Evolutionary conservation across 1,139 yeast genomes (phyloP).

Genomic region (Yamadazyma friedrichii): DNA sequence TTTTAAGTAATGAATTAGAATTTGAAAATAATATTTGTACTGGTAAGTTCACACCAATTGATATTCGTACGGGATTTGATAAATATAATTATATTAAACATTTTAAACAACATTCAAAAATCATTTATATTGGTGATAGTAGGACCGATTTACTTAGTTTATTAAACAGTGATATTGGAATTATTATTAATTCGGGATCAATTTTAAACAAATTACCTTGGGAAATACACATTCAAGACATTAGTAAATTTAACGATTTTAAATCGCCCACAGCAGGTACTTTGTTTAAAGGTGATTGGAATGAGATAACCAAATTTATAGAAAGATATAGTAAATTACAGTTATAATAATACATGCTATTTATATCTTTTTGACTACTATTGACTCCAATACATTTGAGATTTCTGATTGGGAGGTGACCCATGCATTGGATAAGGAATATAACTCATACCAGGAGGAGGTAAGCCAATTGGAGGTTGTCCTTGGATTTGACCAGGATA

Average conservation of each 20-base stretch:
- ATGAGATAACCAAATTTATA: constrained; percentile 6
- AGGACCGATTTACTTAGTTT: constrained; percentile 59
- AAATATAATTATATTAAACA: constrained; percentile 34
- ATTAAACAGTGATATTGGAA: constrained; percentile 48
- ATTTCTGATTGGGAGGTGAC: neutral
- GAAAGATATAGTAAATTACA: neutral
- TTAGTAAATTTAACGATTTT: neutral
- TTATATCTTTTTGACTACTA: neutral
- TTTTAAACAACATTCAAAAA: constrained; percentile 17
- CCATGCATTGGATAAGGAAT: neutral
- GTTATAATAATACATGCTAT: neutral
- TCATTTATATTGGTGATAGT: constrained; percentile 66
- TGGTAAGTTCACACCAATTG: constrained; percentile 31
- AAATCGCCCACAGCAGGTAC: neutral
- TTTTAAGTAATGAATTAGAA: constrained; percentile 52
- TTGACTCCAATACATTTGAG: constrained; percentile 5
- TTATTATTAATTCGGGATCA: constrained; percentile 41
- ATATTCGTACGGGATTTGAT: constrained; percentile 57
- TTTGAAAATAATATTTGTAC: constrained; percentile 37
- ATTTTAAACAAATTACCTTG: constrained; percentile 15
- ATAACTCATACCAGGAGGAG: neutral
- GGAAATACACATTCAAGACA: constrained; percentile 6
- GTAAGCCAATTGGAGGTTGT: neutral
- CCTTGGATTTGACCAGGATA: neutral
- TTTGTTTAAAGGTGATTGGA: constrained; percentile 16